Conservation (phyloP, 2,329 filamentous ascomycete species). For the Aspergillus intermedius region DNA sequence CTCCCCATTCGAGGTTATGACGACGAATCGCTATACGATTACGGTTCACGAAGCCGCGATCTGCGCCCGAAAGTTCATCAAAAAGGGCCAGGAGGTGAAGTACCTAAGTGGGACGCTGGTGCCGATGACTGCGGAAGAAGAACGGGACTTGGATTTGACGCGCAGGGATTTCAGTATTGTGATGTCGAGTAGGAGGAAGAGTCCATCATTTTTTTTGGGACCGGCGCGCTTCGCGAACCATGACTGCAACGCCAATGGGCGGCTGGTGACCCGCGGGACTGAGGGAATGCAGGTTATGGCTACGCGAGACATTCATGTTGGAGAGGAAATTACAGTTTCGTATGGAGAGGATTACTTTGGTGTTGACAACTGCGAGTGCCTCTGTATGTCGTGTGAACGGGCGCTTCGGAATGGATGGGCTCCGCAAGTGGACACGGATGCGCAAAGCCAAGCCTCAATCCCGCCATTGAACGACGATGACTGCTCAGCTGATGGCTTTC, state of each 20-base stretch:
- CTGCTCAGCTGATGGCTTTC: constrained; percentile 9
- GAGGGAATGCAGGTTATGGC: constrained; percentile 90
- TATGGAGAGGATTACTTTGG: constrained; percentile 97
- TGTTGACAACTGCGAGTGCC: constrained; percentile 86
- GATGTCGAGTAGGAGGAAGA: constrained; percentile 85
- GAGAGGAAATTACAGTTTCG: constrained; percentile 93
- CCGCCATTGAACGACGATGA: constrained; percentile 23
- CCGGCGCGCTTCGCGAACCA: constrained; percentile 96
- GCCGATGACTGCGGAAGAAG: constrained; percentile 84
- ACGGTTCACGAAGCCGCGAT: constrained; percentile 82
- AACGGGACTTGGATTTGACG: constrained; percentile 68
- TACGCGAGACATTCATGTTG: constrained; percentile 69
- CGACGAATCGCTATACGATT: constrained; percentile 92
- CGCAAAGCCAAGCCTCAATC: constrained; percentile 27
- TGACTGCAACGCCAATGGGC: constrained; percentile 88
- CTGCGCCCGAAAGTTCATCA: constrained; percentile 71
- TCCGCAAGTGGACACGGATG: constrained; percentile 35
- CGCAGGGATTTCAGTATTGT: constrained; percentile 97
- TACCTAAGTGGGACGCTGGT: constrained; percentile 90
- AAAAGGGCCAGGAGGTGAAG: constrained; percentile 77
- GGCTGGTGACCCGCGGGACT: constrained; percentile 73
- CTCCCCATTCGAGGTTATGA: constrained; percentile 88
- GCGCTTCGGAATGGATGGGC: constrained; percentile 76
- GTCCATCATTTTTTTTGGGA: constrained; percentile 85
- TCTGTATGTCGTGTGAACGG: constrained; percentile 81